Evolutionary conservation across 1,284 basidiomycete species (phyloP), one percentile per base, ranked within the genome.

Genomic region (Leccinum huronense): DNA sequence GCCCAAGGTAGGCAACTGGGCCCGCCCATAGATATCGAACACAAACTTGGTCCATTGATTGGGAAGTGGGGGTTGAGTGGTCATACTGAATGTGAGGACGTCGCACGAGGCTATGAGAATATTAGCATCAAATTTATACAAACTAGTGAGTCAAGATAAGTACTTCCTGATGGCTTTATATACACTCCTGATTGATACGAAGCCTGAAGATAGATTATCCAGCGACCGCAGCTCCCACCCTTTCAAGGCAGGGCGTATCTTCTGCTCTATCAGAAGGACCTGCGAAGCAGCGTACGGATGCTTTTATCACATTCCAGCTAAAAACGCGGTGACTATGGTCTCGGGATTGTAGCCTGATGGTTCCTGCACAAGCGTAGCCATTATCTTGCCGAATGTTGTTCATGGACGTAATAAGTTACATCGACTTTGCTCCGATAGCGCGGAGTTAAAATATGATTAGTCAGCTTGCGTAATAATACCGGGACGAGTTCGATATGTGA

Each of bases 1-100:
- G 53, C 83, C 83, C 48, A 85, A 71, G 13, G 82, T 73, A 6
- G 82, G 83, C 0, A 74, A 76, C 40, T 78, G 73, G 33, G 74
- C 75, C 19, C 73, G 70, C 3, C 27, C 31, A 63, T 85, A 84
- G 33, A 84, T 69, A 7, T 76, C 71, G 7, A 69, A 5, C 34
- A 75, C 19, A 54, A 67, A 76, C 42, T 73, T 16, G 34, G 54
- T 63, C 75, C 75, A 77, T 70, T 71, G 68, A 48, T 73, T 40
- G 11, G 66, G 67, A 40, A 66, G 66, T 0, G 68, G 69, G 8
- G 67, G 57, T 7, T 38, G 60, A 10, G 67, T 58, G 0, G 72
- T 70, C 75, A 77, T 76, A 19, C 16, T 58, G 51, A 33, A 11
- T 33, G 19, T 23, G 19, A 19, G 5, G 42, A 45, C 5, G 42